Conservation (phyloP, 129 eudicot genomes). For the Artemisia annua region DNA sequence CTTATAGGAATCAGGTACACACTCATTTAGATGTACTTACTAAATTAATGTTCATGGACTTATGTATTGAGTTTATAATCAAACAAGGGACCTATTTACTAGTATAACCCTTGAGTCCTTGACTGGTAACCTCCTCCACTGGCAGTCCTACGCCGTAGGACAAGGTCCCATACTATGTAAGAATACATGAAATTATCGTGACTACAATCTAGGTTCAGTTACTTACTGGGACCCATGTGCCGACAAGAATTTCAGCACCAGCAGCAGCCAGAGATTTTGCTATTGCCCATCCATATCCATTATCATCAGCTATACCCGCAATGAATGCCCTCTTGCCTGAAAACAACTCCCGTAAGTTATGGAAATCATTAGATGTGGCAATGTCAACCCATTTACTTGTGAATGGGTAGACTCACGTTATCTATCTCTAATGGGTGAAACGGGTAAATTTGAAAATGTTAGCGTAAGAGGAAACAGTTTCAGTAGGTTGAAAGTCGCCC, state of each 20-base stretch:
- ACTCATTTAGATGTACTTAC: background rate
- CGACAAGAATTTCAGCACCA: conserved; percentile 97
- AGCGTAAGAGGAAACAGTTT: background rate
- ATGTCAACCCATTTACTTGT: too few relatives aligned
- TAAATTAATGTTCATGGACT: background rate
- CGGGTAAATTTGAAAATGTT: background rate
- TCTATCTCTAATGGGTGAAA: background rate
- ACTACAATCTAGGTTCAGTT: background rate
- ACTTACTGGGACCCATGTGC: conserved; percentile 98
- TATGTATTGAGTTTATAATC: too few relatives aligned
- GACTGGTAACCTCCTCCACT: too few relatives aligned
- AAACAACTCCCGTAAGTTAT: background rate
- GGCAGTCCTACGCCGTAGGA: too few relatives aligned
- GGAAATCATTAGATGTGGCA: background rate
- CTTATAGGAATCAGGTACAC: background rate
- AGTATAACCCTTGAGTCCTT: too few relatives aligned
- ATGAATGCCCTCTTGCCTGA: conserved; percentile 95
- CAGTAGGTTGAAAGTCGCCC: background rate
- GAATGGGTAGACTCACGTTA: background rate
- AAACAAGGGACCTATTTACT: too few relatives aligned
- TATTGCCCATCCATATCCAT: conserved; percentile 99
- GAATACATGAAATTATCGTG: background rate
- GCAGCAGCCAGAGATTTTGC: conserved; percentile 99
- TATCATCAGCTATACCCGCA: conserved; percentile 97
- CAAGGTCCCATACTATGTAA: too few relatives aligned